Evolutionary conservation across 331 rosid genomes (phyloP).

Genomic region (Dryas integrifolia): DNA sequence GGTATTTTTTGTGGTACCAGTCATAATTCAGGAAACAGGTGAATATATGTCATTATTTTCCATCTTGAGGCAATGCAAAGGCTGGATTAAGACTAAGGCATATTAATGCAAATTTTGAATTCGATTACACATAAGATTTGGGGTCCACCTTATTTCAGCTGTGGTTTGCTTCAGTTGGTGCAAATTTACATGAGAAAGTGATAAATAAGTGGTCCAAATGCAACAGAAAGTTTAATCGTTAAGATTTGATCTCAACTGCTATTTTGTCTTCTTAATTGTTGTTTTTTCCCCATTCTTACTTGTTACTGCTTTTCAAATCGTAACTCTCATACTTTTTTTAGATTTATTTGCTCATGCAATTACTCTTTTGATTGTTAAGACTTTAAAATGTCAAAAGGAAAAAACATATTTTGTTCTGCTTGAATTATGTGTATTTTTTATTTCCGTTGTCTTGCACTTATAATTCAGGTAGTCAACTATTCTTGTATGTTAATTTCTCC

Average conservation of each 20-base stretch:
- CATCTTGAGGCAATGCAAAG: not conserved
- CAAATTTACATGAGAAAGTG: not conserved
- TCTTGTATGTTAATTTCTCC: not conserved
- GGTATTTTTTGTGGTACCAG: not conserved
- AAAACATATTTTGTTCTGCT: not conserved
- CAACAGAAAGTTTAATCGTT: not conserved
- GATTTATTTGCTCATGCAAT: not conserved
- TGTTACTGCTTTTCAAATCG: not conserved
- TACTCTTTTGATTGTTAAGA: not conserved
- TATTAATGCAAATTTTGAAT: not conserved
- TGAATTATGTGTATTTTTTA: not conserved
- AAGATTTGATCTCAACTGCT: too few relatives aligned
- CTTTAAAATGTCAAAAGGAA: not conserved
- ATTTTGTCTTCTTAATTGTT: not conserved
- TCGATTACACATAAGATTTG: not conserved
- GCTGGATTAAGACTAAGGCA: not conserved
- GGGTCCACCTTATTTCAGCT: not conserved
- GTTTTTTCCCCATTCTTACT: not conserved
- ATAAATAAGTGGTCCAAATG: not conserved
- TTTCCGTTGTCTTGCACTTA: not conserved
- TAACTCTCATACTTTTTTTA: not conserved
- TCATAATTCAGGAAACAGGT: not conserved
- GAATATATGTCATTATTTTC: not conserved
- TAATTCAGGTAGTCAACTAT: not conserved
- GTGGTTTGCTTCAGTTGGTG: not conserved